Percentiles rank a stretch among this genome's conserved stretches.
These are phyloP conservation scores for Coprinopsis strossmayeri DNA, from an alignment of 768 basidiomycete genomes.

Conservation along the genomic window DNA sequence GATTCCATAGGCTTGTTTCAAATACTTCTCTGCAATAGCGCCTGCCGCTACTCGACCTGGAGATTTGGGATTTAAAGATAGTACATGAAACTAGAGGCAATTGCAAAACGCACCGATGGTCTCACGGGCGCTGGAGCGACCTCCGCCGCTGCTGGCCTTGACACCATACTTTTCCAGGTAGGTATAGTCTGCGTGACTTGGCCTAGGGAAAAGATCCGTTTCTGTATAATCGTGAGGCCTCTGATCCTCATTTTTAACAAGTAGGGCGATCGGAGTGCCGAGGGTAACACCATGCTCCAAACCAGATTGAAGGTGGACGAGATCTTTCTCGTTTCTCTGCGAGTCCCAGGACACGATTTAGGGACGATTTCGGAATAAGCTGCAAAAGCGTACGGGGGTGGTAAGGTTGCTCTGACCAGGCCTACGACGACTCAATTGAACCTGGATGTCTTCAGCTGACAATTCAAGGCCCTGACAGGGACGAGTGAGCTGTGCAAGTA, in stretches of 20 bases:
- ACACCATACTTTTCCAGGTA: slow-evolving; percentile 97
- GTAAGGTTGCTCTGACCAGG: slow-evolving; percentile 97
- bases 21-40: slow-evolving; percentile 95
- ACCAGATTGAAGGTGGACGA: slow-evolving; percentile 90
- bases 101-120: slow-evolving; percentile 84
- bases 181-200: slow-evolving; percentile 96
- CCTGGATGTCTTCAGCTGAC: slow-evolving; percentile 78
- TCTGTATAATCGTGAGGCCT: slow-evolving; percentile 98
- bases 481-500: slow-evolving; percentile 8
- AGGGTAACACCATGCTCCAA: slow-evolving; percentile 91
- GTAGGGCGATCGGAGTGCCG: slow-evolving; percentile 94
- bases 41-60: slow-evolving; percentile 94
- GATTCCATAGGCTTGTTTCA: slow-evolving; percentile 79
- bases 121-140: slow-evolving; percentile 91
- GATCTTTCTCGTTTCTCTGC: slow-evolving; percentile 93
- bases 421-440: slow-evolving; percentile 83
- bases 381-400: slow-evolving; percentile 87
- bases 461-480: slow-evolving; percentile 69
- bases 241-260: slow-evolving; percentile 97
- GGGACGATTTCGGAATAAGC: too few relatives aligned
- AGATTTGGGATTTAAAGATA: background rate
- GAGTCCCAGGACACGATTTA: too few relatives aligned
- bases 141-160: slow-evolving; percentile 96
- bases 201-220: slow-evolving; percentile 95
- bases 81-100: too few relatives aligned